Conservation (phyloP, 257 asterid species). For the Catharanthus roseus region DNA sequence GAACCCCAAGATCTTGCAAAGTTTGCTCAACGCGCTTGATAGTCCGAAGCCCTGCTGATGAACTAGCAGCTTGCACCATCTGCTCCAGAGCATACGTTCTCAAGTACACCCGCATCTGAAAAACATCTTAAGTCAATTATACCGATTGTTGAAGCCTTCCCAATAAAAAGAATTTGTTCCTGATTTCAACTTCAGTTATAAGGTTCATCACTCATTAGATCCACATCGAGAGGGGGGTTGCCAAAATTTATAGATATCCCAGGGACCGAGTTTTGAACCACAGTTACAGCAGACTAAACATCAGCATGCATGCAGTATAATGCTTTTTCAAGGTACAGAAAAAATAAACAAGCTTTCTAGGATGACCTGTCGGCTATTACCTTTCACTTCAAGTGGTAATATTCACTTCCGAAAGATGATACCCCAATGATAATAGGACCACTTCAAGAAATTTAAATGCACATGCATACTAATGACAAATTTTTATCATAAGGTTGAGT, state of each 20-base stretch:
- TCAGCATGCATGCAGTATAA: neutral
- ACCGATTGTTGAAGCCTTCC: neutral
- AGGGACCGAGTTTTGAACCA: too few relatives aligned
- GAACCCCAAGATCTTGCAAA: constrained; percentile 95
- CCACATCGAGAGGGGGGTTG: too few relatives aligned
- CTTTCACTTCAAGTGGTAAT: neutral
- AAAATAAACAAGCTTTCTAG: neutral
- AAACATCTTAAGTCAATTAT: constrained; percentile 19
- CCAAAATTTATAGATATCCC: too few relatives aligned
- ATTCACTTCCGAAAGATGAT: neutral
- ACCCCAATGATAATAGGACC: neutral
- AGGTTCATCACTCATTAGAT: neutral
- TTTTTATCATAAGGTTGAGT: neutral
- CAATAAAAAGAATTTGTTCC: neutral
- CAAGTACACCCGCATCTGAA: constrained; percentile 89
- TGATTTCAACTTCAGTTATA: neutral
- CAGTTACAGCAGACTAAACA: neutral
- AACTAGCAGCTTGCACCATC: constrained; percentile 99
- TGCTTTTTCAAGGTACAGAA: neutral
- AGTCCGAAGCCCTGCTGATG: constrained; percentile 94
- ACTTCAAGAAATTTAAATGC: neutral
- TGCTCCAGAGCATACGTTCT: constrained; percentile 86
- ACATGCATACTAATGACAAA: neutral
- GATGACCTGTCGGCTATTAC: neutral
- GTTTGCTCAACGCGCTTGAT: constrained; percentile 96